A percentile compares a stretch with the other conserved stretches of the same genome.
phyloP scores from a whole-genome alignment of 805 yeast species.

The Barnettozyma sucrosica region DNA sequence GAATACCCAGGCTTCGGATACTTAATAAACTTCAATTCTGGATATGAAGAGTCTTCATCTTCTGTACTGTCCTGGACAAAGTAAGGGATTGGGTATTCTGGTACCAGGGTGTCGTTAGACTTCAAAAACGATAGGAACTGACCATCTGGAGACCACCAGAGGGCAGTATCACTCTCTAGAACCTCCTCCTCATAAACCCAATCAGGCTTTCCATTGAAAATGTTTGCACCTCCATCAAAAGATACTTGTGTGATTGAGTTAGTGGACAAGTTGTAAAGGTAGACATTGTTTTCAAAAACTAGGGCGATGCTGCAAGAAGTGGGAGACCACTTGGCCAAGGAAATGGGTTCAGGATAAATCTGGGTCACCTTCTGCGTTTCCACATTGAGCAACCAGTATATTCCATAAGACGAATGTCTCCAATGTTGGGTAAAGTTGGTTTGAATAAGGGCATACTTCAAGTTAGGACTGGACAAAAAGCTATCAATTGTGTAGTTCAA shows the following conservation, averaged over 20 bases:
- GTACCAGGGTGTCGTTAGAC: conserved; percentile 70
- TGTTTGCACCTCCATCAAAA: conserved; percentile 57
- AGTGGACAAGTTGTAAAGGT: conserved; percentile 36
- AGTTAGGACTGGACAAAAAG: conserved; percentile 62
- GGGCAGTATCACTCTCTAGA: conserved; percentile 56
- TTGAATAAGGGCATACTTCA: conserved; percentile 50
- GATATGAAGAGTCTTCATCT: conserved; percentile 38
- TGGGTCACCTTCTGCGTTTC: conserved; percentile 19
- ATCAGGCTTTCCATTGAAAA: conserved; percentile 86
- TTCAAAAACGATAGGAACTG: conserved; percentile 56
- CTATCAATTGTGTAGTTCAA: conserved; percentile 41
- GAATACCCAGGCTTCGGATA: conserved; percentile 82
- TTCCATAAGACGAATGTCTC: conserved; percentile 45
- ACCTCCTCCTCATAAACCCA: conserved; percentile 96
- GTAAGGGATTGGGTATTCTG: conserved; percentile 68
- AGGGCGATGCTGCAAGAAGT: conserved; percentile 59
- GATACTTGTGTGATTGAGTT: conserved; percentile 42
- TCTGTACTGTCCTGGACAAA: conserved; percentile 51
- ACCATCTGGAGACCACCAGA: conserved; percentile 88
- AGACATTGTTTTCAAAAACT: conserved; percentile 67
- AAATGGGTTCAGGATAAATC: conserved; percentile 28
- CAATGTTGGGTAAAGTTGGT: conserved; percentile 57
- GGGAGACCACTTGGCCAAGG: conserved; percentile 70
- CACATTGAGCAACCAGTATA: conserved; percentile 38
- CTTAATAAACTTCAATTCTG: conserved; percentile 54